phyloP scores from a whole-genome alignment of 2,329 filamentous ascomycete genomes.

The Colletotrichum spinosum region DNA sequence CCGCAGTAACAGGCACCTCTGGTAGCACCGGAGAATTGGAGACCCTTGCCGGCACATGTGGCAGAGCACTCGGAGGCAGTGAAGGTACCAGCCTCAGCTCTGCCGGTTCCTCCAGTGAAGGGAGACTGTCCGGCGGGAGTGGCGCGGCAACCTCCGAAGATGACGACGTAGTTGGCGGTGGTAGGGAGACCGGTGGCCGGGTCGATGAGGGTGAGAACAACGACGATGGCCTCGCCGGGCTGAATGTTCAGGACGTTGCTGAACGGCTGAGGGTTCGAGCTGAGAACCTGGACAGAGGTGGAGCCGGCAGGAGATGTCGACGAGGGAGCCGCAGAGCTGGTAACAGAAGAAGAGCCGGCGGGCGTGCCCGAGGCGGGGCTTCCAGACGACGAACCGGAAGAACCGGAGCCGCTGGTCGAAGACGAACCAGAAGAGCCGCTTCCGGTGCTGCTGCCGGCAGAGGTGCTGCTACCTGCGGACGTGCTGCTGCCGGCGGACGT shows the following conservation, averaged over 20 bases:
- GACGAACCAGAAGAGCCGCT: neutral
- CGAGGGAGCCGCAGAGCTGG: neutral
- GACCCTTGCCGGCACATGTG: neutral
- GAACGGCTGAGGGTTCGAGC: neutral
- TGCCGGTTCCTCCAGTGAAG: conserved; percentile 1
- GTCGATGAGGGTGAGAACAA: neutral
- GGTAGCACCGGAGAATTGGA: neutral
- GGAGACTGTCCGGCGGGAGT: conserved; percentile 25
- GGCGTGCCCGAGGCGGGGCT: neutral
- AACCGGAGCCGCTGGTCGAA: neutral
- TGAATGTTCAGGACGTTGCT: conserved; percentile 11
- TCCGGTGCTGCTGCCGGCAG: neutral
- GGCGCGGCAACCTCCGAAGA: conserved; percentile 17
- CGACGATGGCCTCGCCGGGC: conserved; percentile 10
- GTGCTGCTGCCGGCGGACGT: neutral
- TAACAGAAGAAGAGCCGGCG: neutral
- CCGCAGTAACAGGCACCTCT: conserved; percentile 18
- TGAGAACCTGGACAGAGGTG: neutral
- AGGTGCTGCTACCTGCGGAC: neutral
- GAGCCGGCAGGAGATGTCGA: neutral
- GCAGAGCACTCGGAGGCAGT: neutral
- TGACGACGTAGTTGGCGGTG: neutral
- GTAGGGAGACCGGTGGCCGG: neutral
- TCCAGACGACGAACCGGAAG: neutral
- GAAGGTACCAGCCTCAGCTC: neutral